Percentiles rank a stretch among this genome's conserved stretches.
Conservation (phyloP, 2,329 filamentous ascomycete species). For the Colletotrichum paranaense region DNA sequence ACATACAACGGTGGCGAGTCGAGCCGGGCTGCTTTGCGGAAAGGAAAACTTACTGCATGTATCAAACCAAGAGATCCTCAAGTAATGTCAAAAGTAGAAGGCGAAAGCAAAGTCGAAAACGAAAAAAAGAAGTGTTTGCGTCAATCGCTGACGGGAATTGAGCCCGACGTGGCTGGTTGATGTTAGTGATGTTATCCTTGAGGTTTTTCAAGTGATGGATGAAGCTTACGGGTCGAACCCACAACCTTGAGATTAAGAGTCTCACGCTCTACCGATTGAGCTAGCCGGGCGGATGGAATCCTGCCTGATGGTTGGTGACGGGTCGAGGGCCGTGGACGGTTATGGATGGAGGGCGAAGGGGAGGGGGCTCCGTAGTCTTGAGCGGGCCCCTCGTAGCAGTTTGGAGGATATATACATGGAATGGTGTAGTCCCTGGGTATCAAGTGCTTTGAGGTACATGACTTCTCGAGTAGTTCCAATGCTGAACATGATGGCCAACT, state of each 20-base stretch:
- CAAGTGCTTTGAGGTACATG: neutral
- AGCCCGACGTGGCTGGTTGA: conserved; percentile 28
- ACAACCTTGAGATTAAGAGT: conserved; percentile 74
- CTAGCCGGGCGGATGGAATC: conserved; percentile 61
- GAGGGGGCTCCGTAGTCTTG: neutral
- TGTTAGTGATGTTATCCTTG: neutral
- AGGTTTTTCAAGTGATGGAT: neutral
- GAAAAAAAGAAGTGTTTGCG: neutral
- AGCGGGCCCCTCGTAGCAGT: neutral
- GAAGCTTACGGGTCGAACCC: conserved; percentile 56
- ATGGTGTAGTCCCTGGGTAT: neutral
- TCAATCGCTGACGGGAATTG: conserved; percentile 24
- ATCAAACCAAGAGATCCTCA: too few species aligned
- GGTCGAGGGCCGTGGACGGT: fast-evolving
- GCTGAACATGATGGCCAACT: too few species aligned
- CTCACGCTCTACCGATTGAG: conserved; percentile 81
- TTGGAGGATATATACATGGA: neutral
- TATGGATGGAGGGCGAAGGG: neutral
- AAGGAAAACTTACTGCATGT: neutral
- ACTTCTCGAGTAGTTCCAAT: too few species aligned
- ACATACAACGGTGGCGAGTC: neutral
- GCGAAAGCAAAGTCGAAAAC: neutral
- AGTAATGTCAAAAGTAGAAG: neutral
- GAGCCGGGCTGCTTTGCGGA: neutral
- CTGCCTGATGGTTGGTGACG: conserved; percentile 14